Evolutionary conservation across 768 basidiomycete genomes (phyloP).

Genomic region (Calocera cornea): DNA sequence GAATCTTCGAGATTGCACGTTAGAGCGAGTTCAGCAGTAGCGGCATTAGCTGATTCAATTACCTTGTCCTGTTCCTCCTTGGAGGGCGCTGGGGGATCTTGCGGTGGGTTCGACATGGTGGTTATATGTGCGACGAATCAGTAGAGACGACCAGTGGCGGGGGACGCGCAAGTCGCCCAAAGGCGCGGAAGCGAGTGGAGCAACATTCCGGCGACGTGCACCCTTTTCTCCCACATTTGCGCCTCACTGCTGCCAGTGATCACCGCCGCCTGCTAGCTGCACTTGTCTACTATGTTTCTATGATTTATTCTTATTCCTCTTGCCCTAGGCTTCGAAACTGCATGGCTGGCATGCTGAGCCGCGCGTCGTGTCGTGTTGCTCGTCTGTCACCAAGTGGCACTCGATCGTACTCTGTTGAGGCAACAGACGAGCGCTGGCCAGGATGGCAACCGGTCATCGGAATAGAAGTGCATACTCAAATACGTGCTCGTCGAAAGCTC

Average conservation of each 20-base stretch:
- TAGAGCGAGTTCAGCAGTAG: background rate
- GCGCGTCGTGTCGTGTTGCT: background rate
- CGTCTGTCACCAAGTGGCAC: background rate
- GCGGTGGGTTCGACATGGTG: conserved; percentile 10
- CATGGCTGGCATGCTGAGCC: background rate
- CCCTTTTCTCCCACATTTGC: too few relatives aligned
- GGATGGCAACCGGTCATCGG: conserved; percentile 87
- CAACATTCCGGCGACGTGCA: background rate
- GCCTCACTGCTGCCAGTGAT: too few relatives aligned
- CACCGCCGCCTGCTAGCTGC: too few relatives aligned
- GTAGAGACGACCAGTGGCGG: background rate
- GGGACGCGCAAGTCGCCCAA: background rate
- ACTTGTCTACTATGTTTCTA: background rate
- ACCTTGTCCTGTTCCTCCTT: background rate
- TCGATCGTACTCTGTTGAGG: background rate
- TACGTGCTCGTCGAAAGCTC: conserved; percentile 74
- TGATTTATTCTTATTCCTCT: background rate
- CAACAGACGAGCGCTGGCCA: conserved; percentile 41
- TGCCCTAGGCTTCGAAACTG: background rate
- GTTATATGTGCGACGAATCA: background rate
- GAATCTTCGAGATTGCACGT: conserved; percentile 45
- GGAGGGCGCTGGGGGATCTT: conserved; percentile 7
- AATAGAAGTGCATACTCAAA: conserved; percentile 90
- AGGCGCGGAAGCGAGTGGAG: background rate
- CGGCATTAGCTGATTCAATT: background rate